Conservation (phyloP, 139 green algal species). For the Zygnema circumcarinatum region DNA sequence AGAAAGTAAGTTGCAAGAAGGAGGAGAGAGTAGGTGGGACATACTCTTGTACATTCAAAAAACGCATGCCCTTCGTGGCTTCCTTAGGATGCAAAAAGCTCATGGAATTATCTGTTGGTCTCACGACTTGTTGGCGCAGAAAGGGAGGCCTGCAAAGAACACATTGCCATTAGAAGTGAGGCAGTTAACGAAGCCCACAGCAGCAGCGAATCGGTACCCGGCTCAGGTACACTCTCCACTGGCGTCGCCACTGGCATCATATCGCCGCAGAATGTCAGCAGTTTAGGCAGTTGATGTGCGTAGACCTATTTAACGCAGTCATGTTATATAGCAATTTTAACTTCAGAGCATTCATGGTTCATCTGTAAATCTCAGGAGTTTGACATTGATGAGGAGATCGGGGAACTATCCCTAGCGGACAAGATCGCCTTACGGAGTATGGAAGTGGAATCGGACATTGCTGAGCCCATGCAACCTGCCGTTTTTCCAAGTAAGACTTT, state of each 20-base stretch:
- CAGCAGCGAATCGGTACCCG: background rate
- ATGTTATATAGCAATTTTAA: background rate
- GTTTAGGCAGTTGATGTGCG: background rate
- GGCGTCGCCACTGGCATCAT: background rate
- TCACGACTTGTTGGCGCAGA: background rate
- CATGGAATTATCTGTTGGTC: background rate
- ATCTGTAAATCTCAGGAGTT: background rate
- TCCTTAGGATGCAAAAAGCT: background rate
- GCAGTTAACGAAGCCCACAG: background rate
- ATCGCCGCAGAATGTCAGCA: background rate
- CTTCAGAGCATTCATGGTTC: too few relatives aligned
- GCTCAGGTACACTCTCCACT: background rate
- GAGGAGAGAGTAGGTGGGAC: background rate
- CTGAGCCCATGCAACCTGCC: background rate
- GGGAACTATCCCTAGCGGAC: background rate
- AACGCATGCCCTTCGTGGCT: background rate
- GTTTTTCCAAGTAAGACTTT: background rate
- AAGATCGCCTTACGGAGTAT: background rate
- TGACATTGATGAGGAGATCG: background rate
- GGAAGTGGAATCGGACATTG: background rate
- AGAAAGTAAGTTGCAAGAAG: too few relatives aligned
- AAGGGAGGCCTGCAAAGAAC: background rate
- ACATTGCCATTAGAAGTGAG: background rate
- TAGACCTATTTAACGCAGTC: background rate
- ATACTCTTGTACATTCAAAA: background rate